These are phyloP conservation scores for Pezicula neosporulosa DNA, from an alignment of 2,329 filamentous ascomycete genomes.

Conservation along the genomic window DNA sequence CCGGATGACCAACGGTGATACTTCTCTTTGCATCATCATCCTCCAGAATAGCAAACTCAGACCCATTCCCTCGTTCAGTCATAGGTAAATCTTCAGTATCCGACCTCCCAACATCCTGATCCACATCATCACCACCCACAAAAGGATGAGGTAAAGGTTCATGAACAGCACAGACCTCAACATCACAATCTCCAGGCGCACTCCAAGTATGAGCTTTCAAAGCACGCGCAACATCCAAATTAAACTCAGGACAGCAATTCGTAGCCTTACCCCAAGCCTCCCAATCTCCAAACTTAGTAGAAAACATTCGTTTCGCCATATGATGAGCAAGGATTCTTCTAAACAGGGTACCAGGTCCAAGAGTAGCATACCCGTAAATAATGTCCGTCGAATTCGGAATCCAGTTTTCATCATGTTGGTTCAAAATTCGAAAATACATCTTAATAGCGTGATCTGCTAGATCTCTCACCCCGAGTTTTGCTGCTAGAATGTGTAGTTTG, in stretches of 20 bases:
- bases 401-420: background rate
- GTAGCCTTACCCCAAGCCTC: background rate
- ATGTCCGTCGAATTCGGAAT: background rate
- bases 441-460: background rate
- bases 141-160: background rate
- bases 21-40: background rate
- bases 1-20: too few species aligned
- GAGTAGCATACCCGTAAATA: too few species aligned
- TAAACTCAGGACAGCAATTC: background rate
- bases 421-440: background rate
- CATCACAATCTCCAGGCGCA: background rate
- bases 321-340: background rate
- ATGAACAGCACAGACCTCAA: background rate
- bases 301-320: background rate
- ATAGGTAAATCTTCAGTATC: too few species aligned
- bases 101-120: background rate
- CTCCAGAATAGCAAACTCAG: background rate
- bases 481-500: background rate
- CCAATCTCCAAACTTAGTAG: background rate
- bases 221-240: background rate
- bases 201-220: background rate
- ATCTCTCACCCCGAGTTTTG: background rate
- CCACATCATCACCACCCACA: background rate
- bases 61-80: background rate
- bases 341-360: background rate